Conservation (phyloP, 805 yeast genomes). For the Metahyphopichia silvanorum region DNA sequence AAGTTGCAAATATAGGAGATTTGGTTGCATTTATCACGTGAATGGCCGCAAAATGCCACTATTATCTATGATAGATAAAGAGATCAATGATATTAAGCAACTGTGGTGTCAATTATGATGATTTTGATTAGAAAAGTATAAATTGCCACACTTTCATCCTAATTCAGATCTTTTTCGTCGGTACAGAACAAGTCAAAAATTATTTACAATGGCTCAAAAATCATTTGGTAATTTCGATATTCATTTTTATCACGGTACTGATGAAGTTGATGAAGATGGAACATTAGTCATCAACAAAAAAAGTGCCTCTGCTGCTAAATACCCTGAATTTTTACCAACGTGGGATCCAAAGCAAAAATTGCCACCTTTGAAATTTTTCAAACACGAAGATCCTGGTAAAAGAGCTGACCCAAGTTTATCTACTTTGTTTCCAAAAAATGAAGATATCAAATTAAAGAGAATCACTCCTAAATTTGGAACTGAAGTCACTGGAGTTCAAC, state of each 20-base stretch:
- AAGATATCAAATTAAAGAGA: conserved; percentile 7
- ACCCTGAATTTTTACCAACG: conserved; percentile 20
- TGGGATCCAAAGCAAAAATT: conserved; percentile 23
- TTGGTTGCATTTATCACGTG: conserved; percentile 7
- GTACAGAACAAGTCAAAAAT: background rate
- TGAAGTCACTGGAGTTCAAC: conserved; percentile 17
- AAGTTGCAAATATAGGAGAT: conserved; percentile 6
- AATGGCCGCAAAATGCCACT: background rate
- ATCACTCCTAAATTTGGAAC: conserved; percentile 25
- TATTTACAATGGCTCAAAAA: background rate
- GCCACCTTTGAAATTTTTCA: conserved; percentile 15
- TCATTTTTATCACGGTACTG: conserved; percentile 10
- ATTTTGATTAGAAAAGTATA: too few species aligned
- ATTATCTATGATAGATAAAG: too few species aligned
- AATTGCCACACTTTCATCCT: too few species aligned
- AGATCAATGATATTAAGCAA: too few species aligned
- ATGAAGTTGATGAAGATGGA: conserved; percentile 14
- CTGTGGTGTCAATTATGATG: too few species aligned
- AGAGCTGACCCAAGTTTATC: conserved; percentile 14
- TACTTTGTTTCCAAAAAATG: conserved; percentile 11
- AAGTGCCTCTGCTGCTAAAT: conserved; percentile 12
- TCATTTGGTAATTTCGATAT: conserved; percentile 28
- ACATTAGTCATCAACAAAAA: conserved; percentile 14
- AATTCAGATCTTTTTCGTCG: background rate
- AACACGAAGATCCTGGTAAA: conserved; percentile 17